Evolutionary conservation across 2,329 filamentous ascomycete species (phyloP), one percentile per base, ranked within the genome.

Genomic region (Alternaria sp.): DNA sequence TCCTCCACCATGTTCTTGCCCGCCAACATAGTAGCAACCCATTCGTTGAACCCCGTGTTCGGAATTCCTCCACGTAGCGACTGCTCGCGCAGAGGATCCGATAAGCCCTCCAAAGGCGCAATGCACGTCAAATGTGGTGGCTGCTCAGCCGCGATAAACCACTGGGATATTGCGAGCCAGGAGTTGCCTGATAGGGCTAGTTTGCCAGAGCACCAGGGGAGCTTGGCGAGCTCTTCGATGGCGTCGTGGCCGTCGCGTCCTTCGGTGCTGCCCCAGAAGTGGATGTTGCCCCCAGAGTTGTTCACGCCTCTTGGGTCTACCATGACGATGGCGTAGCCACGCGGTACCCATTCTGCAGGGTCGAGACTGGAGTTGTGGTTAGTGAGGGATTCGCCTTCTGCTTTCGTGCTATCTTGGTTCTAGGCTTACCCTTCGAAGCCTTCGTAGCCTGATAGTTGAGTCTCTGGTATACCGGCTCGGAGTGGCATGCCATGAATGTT

Each of bases 41-140:
- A 50, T 50, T 50, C 47, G 2, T 18, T 28, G n/a, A 50, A 50
- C 11, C 3, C 47, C 26, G 47, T 50, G 0, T 50, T 50, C 1
- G 25, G 26, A 30, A 50, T 50, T 2, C 47, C 47, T 30, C 47
- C 47, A 15, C 47, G 47, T 20, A 50, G 7, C 4, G 25, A 15
- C 6, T 50, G 23, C 47, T 50, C 47, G n/a, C 47, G 47, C 10
- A 30, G 10, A 28, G 47, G 26, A 18, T 50, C 67, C 1, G 76
- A 78, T 30, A 74, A 79, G n/a, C 81, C 84, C 66, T 86, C 84
- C 81, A 82, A 82, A 50, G 75, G 85, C 1, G 82, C 82, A 30
- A 85, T 83, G 0, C 75, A 75, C 23, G 74, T 75, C 8, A 84
- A 71, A 11, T 73, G 76, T 0, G 82, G 82, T 10, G 82, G 83